Evolutionary conservation across 2,329 filamentous ascomycete genomes (phyloP), one percentile per base, ranked within the genome.

Genomic region (Fusarium dimerum): DNA sequence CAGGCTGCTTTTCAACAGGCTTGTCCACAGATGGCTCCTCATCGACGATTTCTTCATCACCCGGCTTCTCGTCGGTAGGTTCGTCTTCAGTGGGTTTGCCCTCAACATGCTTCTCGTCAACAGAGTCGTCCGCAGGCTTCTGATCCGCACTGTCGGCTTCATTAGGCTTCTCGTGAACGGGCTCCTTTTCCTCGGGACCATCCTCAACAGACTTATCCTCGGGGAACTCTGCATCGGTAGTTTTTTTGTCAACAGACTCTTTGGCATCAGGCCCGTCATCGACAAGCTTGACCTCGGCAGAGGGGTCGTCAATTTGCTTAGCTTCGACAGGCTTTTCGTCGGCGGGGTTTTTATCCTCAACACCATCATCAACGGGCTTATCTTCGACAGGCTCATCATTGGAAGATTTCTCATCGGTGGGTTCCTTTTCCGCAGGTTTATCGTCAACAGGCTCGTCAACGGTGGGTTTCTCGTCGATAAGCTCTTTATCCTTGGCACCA

Each of bases 321-420:
- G 20, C 4, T 26, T 26, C 20, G 20, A 7, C 20, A 26, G 7
- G 7, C 42, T 43, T 45, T 29, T 57, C 55, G 40, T 55, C 48
- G 32, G 44, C 43, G 16, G 42, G 34, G 5, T 26, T 7, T 42
- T 39, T 34, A n/a, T 49, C 47, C 8, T 32, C 50, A 11, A 16
- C 45, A 39, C 41, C 30, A 26, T 42, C 12, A 8, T 29, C 16
- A 42, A 26, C 7, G 20, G 20, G 7, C 20, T 26, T 26, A 26
- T 50, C 52, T 29, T 52, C 52, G 4, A 16, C 12, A 13, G 42
- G 43, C 11, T 43, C 41, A 10, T 58, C 40, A 3, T 54, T 50
- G 13, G 32, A 17, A 16, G 32, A 9, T n/a, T 8, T 30, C 6
- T 40, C 34, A 26, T 40, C 48, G 13, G 18, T 20, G 30, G 45